These are phyloP conservation scores for Astrothelium subdiscretum DNA, from an alignment of 495 filamentous ascomycete species.

Conservation along the genomic window DNA sequence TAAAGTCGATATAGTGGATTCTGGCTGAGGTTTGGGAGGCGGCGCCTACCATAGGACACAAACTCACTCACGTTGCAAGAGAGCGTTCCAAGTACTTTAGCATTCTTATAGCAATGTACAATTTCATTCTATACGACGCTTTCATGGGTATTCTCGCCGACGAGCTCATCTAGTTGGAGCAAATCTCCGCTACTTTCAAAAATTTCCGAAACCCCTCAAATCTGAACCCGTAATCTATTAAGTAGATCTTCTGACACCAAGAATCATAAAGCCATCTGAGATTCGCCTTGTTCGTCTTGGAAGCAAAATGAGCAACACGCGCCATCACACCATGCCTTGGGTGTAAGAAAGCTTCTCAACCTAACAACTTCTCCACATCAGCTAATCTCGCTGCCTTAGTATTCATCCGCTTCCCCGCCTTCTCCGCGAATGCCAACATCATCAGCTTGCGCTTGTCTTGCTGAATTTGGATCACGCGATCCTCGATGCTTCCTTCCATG, in stretches of 20 bases:
- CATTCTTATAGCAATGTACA: too few relatives aligned
- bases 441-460: constrained; percentile 70
- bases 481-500: constrained; percentile 78
- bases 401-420: constrained; percentile 20
- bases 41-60: too few relatives aligned
- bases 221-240: neutral
- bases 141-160: too few relatives aligned
- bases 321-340: neutral
- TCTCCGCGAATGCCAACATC: constrained; percentile 45
- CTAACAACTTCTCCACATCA: constrained; percentile 47
- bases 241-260: neutral
- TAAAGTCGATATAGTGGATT: too few relatives aligned
- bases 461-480: constrained; percentile 73
- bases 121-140: too few relatives aligned
- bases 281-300: too few relatives aligned
- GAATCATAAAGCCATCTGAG: neutral
- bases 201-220: neutral
- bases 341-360: neutral
- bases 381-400: constrained; percentile 31
- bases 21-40: too few relatives aligned
- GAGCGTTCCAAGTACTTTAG: too few relatives aligned
- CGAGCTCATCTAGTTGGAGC: too few relatives aligned
- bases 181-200: neutral
- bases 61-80: too few relatives aligned
- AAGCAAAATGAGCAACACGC: too few relatives aligned